Base-by-base conservation (phyloP, 768 basidiomycete species). In the Boletus vermiculosoides region DNA sequence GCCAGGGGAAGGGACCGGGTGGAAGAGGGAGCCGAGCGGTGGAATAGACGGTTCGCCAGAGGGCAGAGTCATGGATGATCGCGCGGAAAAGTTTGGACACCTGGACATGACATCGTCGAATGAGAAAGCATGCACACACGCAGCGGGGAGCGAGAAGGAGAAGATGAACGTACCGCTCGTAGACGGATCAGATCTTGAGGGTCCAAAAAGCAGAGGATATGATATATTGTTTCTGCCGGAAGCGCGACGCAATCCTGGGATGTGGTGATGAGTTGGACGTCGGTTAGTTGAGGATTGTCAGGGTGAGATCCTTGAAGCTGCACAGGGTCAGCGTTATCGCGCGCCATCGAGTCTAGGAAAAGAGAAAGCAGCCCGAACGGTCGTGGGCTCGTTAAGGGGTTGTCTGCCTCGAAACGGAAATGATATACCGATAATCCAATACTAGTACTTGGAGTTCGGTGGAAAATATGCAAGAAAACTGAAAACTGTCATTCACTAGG, bases 1-100 rank as follows among this genome's bases (percentile, higher is more conserved):
- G 63, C 66, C 65, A 66, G 12, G 48, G 11, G 6, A 59, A 66
- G 2, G 60, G 60, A n/a, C 65, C 65, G 0, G 63, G 55, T 18
- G 63, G 65, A 37, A 63, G 66, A 4, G 51, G 57, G 16, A 62
- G 60, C 45, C 33, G 54, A 7, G 42, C 10, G 8, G 22, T 49
- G 36, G 63, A 1, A 23, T 67, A 65, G 44, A 45, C 1, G 40
- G 45, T 39, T 31, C 55, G 57, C 65, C 65, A 65, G 20, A 68
- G 4, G 15, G 39, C 39, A 4, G 53, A 39, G 11, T 67, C 65
- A 1, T 37, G 5, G 37, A 59, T 25, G 51, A 65, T 55, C 34
- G 37, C 45, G 15, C 42, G 30, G 36, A 66, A 62, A 9, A 33
- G 20, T 51, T 46, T 65, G 40, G 51, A 66, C 2, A 62, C 65